Conservation (phyloP, 305 asterid genomes). For the Fraxinus velutina region DNA sequence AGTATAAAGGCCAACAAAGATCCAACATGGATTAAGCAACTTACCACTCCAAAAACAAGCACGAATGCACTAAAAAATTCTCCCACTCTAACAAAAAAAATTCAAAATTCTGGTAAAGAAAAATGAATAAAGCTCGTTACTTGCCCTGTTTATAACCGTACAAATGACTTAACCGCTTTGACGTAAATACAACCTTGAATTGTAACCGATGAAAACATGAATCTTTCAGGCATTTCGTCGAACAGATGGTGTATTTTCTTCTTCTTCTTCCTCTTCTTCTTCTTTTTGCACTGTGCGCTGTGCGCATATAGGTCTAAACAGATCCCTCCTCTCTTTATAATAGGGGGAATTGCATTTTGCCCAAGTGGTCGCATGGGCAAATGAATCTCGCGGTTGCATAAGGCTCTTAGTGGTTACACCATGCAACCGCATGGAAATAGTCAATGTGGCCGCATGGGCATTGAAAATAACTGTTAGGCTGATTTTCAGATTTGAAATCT, state of each 20-base stretch:
- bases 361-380: too few species aligned
- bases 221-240: slow-evolving; percentile 63
- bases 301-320: slow-evolving; percentile 60
- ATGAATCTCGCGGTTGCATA: too few species aligned
- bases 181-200: slow-evolving; percentile 24
- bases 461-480: too few species aligned
- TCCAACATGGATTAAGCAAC: slow-evolving; percentile 2
- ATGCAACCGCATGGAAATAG: too few species aligned
- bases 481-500: too few species aligned
- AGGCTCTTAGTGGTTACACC: too few species aligned
- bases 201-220: slow-evolving; percentile 76
- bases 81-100: slow-evolving; percentile 51
- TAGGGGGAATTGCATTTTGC: too few species aligned
- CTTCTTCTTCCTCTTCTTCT: too few species aligned
- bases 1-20: not conserved
- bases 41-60: slow-evolving; percentile 23
- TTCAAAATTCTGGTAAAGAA: slow-evolving; percentile 66
- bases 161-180: slow-evolving; percentile 47
- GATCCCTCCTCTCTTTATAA: slow-evolving; percentile 28
- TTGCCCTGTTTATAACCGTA: slow-evolving; percentile 55
- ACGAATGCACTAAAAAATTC: slow-evolving; percentile 33
- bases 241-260: slow-evolving; percentile 32
- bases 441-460: too few species aligned
- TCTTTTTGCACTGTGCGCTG: not conserved
- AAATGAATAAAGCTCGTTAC: slow-evolving; percentile 67